Percentiles rank a stretch among this genome's conserved stretches.
phyloP scores from a whole-genome alignment of 805 yeast genomes.

The Monosporozyma aquatica region DNA sequence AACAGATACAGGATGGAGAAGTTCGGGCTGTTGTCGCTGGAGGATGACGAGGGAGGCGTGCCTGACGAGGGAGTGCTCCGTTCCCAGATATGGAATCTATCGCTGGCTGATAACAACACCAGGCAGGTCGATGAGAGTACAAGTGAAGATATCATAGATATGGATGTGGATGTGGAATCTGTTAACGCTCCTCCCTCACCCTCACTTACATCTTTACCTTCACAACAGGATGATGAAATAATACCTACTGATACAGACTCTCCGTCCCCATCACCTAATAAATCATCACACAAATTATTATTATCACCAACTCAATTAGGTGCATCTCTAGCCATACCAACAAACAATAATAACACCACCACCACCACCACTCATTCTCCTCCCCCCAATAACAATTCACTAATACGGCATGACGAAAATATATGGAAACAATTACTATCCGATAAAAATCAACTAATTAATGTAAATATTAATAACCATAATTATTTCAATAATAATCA shows the following conservation, averaged over 20 bases:
- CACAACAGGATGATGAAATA: too few species aligned
- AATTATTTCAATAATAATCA: constrained; percentile 13
- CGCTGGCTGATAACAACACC: background rate
- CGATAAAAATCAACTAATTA: constrained; percentile 16
- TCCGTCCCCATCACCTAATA: too few species aligned
- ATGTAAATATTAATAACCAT: constrained; percentile 24
- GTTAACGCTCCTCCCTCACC: too few species aligned
- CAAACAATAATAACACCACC: background rate
- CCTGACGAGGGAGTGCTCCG: too few species aligned
- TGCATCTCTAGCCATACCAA: background rate
- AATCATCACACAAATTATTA: too few species aligned
- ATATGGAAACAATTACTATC: constrained; percentile 11
- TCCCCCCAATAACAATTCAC: too few species aligned
- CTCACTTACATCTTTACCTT: too few species aligned
- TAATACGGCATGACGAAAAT: background rate
- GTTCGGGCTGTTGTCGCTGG: constrained; percentile 5
- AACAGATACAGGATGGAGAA: too few species aligned
- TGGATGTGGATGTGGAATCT: background rate
- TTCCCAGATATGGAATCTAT: constrained; percentile 4
- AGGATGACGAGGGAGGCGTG: constrained; percentile 4
- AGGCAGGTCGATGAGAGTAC: background rate
- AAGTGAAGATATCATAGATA: background rate
- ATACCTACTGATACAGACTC: too few species aligned
- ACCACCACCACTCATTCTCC: background rate
- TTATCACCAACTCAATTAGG: constrained; percentile 6